These are phyloP conservation scores for Komagataella pastoris DNA, from an alignment of 805 yeast species.

Conservation along the genomic window DNA sequence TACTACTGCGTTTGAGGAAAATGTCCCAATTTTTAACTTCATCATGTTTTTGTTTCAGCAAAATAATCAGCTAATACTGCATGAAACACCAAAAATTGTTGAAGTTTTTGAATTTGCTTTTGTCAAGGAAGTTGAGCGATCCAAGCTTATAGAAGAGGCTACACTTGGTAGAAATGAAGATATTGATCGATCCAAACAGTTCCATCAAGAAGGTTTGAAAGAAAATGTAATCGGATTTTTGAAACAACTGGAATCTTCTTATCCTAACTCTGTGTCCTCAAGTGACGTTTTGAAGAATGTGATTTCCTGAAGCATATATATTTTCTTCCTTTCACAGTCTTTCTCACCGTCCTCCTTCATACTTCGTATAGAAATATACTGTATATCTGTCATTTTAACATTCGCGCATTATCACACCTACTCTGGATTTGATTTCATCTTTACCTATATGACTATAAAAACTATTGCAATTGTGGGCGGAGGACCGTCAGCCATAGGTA, in stretches of 20 bases:
- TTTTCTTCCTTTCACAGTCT: background rate
- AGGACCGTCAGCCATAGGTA: conserved; percentile 64
- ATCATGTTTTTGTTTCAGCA: conserved; percentile 59
- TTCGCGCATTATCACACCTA: background rate
- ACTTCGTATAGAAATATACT: background rate
- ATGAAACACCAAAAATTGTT: conserved; percentile 48
- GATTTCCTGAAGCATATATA: conserved; percentile 13
- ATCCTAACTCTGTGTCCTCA: conserved; percentile 47
- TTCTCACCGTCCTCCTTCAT: too few species aligned
- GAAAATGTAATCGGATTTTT: conserved; percentile 54
- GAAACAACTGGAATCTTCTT: conserved; percentile 55
- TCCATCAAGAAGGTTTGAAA: conserved; percentile 56
- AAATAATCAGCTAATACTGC: conserved; percentile 38
- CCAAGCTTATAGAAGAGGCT: conserved; percentile 54
- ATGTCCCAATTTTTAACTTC: conserved; percentile 76
- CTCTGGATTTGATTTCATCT: background rate
- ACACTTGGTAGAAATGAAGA: conserved; percentile 81
- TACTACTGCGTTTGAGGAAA: conserved; percentile 82
- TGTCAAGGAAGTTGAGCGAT: conserved; percentile 61
- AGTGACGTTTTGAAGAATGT: conserved; percentile 31
- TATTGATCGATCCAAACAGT: conserved; percentile 67
- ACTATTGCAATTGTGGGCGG: conserved; percentile 61
- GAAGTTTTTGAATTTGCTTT: conserved; percentile 61
- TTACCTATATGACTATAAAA: conserved; percentile 7
- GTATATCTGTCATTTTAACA: background rate